A percentile compares a stretch with the other conserved stretches of the same genome.
phyloP scores from a whole-genome alignment of 2,329 filamentous ascomycete species.

The Fusarium hostae region DNA sequence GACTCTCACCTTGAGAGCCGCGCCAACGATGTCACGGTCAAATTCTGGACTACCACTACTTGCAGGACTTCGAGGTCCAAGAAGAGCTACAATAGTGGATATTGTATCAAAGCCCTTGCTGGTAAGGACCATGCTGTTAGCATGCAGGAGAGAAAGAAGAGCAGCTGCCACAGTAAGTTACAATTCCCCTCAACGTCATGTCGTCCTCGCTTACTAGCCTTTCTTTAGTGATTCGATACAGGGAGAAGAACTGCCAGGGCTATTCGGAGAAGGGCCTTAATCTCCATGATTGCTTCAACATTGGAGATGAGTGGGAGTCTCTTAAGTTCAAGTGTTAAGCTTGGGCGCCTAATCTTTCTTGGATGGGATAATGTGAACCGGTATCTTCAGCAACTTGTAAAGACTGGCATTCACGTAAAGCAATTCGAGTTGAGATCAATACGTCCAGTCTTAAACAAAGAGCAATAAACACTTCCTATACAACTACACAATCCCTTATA shows the following conservation, averaged over 20 bases:
- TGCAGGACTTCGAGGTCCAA: not conserved
- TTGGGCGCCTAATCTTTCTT: not conserved
- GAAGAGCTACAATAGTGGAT: not conserved
- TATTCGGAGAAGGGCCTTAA: not conserved
- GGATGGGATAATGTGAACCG: not conserved
- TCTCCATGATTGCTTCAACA: not conserved
- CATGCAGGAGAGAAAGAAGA: not conserved
- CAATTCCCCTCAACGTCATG: not conserved
- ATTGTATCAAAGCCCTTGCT: not conserved
- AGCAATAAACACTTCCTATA: too few relatives aligned
- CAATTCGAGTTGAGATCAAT: too few relatives aligned
- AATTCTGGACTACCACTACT: not conserved
- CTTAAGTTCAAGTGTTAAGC: not conserved
- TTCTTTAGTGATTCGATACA: not conserved
- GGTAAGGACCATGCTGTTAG: not conserved
- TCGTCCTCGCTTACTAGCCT: not conserved
- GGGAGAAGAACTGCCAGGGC: not conserved
- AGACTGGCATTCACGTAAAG: too few relatives aligned
- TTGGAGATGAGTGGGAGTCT: not conserved
- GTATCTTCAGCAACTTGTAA: not conserved
- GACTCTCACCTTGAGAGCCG: not conserved
- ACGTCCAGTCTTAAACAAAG: too few relatives aligned
- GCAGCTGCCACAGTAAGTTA: not conserved
- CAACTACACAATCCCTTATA: too few relatives aligned
- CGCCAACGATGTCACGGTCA: rapidly evolving